Conservation (phyloP, 768 basidiomycete genomes). For the Suillus sp. region DNA sequence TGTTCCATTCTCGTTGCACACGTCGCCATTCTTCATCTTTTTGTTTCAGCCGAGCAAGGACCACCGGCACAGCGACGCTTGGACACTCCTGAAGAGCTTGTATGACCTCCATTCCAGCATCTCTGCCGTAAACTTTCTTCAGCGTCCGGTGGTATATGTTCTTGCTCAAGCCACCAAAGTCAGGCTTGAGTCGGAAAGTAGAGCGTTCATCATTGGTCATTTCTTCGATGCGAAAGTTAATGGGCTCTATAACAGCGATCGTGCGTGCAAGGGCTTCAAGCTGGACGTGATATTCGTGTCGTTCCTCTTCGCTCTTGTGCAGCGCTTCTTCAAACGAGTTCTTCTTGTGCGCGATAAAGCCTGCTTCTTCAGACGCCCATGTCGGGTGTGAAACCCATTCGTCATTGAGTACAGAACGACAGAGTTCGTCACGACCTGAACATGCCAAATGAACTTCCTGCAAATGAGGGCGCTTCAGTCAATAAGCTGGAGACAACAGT, state of each 20-base stretch:
- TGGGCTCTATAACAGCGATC: conserved; percentile 88
- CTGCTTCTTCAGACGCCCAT: conserved; percentile 96
- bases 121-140: conserved; percentile 91
- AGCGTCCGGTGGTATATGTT: conserved; percentile 89
- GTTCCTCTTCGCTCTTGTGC: conserved; percentile 97
- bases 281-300: conserved; percentile 96
- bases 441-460: conserved; percentile 91
- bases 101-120: conserved; percentile 73
- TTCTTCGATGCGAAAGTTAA: conserved; percentile 78
- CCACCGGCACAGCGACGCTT: conserved; percentile 87
- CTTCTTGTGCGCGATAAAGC: conserved; percentile 94
- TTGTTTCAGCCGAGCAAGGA: conserved; percentile 83
- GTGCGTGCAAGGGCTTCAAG: conserved; percentile 90
- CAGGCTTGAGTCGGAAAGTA: conserved; percentile 77
- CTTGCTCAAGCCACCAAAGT: conserved; percentile 88
- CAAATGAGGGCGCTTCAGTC: conserved; percentile 15
- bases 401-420: conserved; percentile 95
- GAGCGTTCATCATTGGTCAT: conserved; percentile 89
- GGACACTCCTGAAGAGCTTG: conserved; percentile 92
- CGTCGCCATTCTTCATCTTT: conserved; percentile 98
- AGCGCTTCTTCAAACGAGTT: conserved; percentile 94
- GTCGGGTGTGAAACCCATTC: conserved; percentile 99
- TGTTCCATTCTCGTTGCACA: conserved; percentile 92
- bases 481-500: not conserved
- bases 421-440: conserved; percentile 92